Evolutionary conservation across 1,284 basidiomycete species (phyloP), one percentile per base, ranked within the genome.

Genomic region (Ustilago bromivora): DNA sequence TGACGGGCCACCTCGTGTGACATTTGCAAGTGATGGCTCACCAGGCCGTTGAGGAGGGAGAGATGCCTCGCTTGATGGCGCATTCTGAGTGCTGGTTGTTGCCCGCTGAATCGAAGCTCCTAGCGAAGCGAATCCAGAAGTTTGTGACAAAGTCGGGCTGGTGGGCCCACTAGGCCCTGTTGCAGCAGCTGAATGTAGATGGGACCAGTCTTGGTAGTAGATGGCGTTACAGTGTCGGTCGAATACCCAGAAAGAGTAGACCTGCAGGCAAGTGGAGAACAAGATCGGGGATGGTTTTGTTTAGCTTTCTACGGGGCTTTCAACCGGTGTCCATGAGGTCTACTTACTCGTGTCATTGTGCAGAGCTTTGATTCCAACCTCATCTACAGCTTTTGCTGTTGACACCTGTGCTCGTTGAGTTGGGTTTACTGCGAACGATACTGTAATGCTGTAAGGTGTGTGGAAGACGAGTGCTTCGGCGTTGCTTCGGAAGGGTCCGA

Each of bases 201-300:
- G 79, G 31, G 84, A 80, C 83, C 84, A 85, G 60, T 85, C 84
- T 63, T 84, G 80, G 53, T 85, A 79, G 59, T 83, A 85, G 59
- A 85, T 76, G 38, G 79, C 74, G 11, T 82, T 73, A 68, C 84
- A 85, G 57, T 82, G 77, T 17, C 83, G 75, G 54, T 85, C 84
- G 71, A 84, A 86, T 57, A 86, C 76, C 83, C 83, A 86, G 28
- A 85, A 67, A 11, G 84, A 84, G 52, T 82, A 82, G 35, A 80
- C 82, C 77, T 83, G 67, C 31, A 34, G 31, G 12, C 4, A 15
- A 13, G 12, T 7, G n/a, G 43, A 46, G 49, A 36, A 10, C 32
- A 34, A 31, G 35, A 34, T 35, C 34, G n/a, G 23, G 35, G 2
- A 12, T 36, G 53, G 35, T 43, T 5, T 17, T 2, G 17, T 36